Percentiles rank a stretch among this genome's conserved stretches.
Evolutionary conservation across 2,329 filamentous ascomycete genomes (phyloP).

Genomic region (Colletotrichum siamense): DNA sequence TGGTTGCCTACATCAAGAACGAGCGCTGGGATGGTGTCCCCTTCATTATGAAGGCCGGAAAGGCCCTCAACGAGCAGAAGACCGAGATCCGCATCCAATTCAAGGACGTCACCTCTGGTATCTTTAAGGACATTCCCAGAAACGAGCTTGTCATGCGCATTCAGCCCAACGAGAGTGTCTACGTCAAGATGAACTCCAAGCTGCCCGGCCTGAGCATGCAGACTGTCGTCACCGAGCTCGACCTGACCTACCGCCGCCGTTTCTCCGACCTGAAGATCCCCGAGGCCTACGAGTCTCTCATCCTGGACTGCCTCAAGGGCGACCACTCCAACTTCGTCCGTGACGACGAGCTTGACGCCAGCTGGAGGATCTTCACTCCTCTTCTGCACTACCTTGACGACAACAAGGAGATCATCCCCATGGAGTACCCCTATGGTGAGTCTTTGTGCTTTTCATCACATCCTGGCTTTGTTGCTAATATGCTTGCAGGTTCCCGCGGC

Average conservation of each 20-base stretch:
- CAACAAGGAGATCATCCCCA: constrained; percentile 98
- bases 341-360: constrained; percentile 95
- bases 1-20: constrained; percentile 99
- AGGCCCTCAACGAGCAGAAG: constrained; percentile 99
- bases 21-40: constrained; percentile 99
- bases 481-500: constrained; percentile 83
- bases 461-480: constrained; percentile 23
- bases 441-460: background rate
- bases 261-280: constrained; percentile 99
- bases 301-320: constrained; percentile 96
- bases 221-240: constrained; percentile 97
- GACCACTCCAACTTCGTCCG: constrained; percentile 99
- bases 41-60: constrained; percentile 99
- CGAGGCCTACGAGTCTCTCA: constrained; percentile 97
- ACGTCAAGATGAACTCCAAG: constrained; percentile 99
- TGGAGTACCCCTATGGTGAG: constrained; percentile 99
- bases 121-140: constrained; percentile 99
- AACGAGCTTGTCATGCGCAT: constrained; percentile 99
- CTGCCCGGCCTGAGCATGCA: constrained; percentile 98
- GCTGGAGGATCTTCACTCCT: constrained; percentile 98
- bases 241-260: constrained; percentile 95
- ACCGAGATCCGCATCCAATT: constrained; percentile 99
- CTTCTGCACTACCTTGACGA: constrained; percentile 98
- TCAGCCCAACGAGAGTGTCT: constrained; percentile 98
- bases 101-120: constrained; percentile 98